These are phyloP conservation scores for Saxophila tyrrhenica DNA, from an alignment of 495 filamentous ascomycete genomes.

Conservation along the genomic window DNA sequence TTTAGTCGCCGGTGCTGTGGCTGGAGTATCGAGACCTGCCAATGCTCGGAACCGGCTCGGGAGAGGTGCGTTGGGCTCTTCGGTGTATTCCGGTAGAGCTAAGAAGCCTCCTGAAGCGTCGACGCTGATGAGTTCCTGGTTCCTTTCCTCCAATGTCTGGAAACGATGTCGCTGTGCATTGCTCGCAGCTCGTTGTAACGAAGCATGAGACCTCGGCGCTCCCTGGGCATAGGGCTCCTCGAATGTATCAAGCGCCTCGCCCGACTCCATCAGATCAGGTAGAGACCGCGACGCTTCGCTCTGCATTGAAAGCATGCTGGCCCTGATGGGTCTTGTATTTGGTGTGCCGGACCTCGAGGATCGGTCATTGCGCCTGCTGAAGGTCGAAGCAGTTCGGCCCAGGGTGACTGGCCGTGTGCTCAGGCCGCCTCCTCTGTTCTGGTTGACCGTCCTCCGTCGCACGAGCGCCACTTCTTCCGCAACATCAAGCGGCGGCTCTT, in stretches of 20 bases:
- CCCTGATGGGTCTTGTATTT: background rate
- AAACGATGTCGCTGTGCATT: slow-evolving; percentile 18
- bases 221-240: slow-evolving; percentile 22
- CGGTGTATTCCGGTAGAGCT: slow-evolving; percentile 20
- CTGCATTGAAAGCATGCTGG: slow-evolving; percentile 12
- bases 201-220: slow-evolving; percentile 17
- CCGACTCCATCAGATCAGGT: slow-evolving; percentile 12
- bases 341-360: slow-evolving; percentile 6
- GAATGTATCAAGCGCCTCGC: slow-evolving; percentile 3
- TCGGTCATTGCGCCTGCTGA: slow-evolving; percentile 4
- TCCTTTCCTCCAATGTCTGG: slow-evolving; percentile 17
- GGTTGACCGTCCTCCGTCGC: slow-evolving; percentile 19
- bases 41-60: slow-evolving; percentile 20
- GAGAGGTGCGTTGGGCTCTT: slow-evolving; percentile 22
- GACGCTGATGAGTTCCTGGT: slow-evolving; percentile 14
- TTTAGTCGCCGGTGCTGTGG: slow-evolving; percentile 1
- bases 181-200: slow-evolving; percentile 17
- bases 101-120: slow-evolving; percentile 17
- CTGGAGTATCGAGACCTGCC: slow-evolving; percentile 15
- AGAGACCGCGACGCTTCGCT: slow-evolving; percentile 8
- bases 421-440: slow-evolving; percentile 13
- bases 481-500: slow-evolving; percentile 16
- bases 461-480: slow-evolving; percentile 18
- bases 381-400: slow-evolving; percentile 11
- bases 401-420: slow-evolving; percentile 14